Conservation (phyloP, 257 asterid species). For the Osmanthus fragrans region DNA sequence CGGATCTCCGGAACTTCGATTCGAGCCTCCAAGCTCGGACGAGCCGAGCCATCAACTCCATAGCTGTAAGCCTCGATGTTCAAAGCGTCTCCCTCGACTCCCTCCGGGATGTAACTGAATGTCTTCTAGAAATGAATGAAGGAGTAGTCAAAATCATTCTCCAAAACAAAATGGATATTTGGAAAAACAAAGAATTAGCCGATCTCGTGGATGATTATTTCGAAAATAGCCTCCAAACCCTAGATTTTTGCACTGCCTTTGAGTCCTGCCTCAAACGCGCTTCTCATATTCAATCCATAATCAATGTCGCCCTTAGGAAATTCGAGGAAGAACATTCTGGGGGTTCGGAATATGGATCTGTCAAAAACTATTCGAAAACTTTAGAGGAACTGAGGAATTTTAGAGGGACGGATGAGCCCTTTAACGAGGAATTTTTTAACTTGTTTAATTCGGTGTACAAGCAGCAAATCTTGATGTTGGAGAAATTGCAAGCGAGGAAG, state of each 20-base stretch:
- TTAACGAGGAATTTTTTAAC: conserved; percentile 59
- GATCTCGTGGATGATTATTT: conserved; percentile 86
- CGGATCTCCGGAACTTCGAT: conserved; percentile 68
- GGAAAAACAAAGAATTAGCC: conserved; percentile 62
- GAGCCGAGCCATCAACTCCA: conserved; percentile 70
- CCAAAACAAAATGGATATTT: conserved; percentile 57
- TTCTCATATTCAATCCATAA: conserved; percentile 48
- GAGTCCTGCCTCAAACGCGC: conserved; percentile 35
- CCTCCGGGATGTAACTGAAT: conserved; percentile 66
- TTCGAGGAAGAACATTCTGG: conserved; percentile 54
- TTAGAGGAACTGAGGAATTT: conserved; percentile 67
- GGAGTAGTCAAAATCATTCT: conserved; percentile 69
- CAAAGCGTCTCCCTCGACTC: conserved; percentile 77
- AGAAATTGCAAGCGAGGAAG: conserved; percentile 54
- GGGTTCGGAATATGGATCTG: conserved; percentile 15
- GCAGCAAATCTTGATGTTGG: conserved; percentile 58
- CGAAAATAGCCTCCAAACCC: conserved; percentile 63
- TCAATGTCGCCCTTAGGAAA: conserved; percentile 55
- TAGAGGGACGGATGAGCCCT: conserved; percentile 65
- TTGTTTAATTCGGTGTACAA: conserved; percentile 50
- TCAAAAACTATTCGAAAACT: conserved; percentile 43
- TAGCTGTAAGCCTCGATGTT: conserved; percentile 59
- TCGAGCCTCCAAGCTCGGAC: conserved; percentile 61
- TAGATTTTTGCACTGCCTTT: conserved; percentile 76
- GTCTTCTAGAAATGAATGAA: conserved; percentile 72